Evolutionary conservation across 441 rosid species (phyloP), one percentile per base, ranked within the genome.

Genomic region (Adansonia gregorii): DNA sequence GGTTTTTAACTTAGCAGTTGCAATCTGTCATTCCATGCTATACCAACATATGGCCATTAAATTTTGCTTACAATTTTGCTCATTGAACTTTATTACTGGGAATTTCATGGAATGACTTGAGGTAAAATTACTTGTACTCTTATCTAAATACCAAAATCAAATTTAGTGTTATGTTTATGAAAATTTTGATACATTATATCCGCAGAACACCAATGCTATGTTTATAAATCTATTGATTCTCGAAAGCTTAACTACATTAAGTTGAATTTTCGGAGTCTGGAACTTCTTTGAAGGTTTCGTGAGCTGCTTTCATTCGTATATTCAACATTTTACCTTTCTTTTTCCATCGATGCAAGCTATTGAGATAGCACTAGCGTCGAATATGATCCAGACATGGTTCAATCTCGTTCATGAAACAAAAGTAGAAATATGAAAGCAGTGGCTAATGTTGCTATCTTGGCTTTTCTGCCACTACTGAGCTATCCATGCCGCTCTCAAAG

Each of bases 31-130:
- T 72, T 72, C 75, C 35, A 55, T 76, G 69, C 71, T 76, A 74
- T 45, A 83, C 73, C 45, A 63, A 71, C 11, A 46, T 67, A 73
- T 75, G 75, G 43, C 78, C 72, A 6, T 59, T 58, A 48, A 54
- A 45, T 14, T 82, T 66, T 72, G 75, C 82, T 78, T 77, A 78
- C 79, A 73, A 55, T 61, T 74, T 70, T 64, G 9, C 55, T 56
- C 10, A 6, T 66, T 45, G n/a, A 43, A 72, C 70, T 6, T 75
- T 7, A 20, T 27, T 27, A 55, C 60, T 66, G 59, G 59, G 69
- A 76, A 61, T 35, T 60, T 61, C 55, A 71, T 24, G 60, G 78
- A 74, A 67, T 64, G 73, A 69, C 55, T 24, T 48, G 61, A 41
- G 75, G 76, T 56, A 66, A 72, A 75, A 56, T 43, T 61, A 55